These are phyloP conservation scores for Alternaria incomplexa DNA, from an alignment of 2,329 filamentous ascomycete genomes.

Conservation along the genomic window DNA sequence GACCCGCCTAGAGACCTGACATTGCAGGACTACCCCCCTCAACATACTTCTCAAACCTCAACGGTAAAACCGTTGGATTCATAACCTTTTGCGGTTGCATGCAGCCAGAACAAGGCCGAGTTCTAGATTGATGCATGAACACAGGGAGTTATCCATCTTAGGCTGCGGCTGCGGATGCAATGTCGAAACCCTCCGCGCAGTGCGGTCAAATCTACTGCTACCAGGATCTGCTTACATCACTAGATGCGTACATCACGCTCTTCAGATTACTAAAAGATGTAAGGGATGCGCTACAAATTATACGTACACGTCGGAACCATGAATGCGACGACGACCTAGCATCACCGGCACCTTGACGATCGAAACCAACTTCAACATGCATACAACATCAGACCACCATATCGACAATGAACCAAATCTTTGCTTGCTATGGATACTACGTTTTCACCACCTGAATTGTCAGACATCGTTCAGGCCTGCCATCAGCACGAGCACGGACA, in stretches of 20 bases:
- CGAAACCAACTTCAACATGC: background rate
- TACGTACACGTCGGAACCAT: background rate
- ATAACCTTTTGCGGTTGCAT: background rate
- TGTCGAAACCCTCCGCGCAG: background rate
- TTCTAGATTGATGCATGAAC: constrained; percentile 1
- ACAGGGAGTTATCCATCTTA: background rate
- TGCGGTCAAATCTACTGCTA: background rate
- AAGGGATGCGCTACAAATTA: background rate
- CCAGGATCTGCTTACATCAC: background rate
- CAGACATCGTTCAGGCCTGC: background rate
- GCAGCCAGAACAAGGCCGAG: background rate
- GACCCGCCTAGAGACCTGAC: background rate
- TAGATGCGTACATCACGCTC: background rate
- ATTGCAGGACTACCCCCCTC: background rate
- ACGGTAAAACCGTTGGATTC: background rate
- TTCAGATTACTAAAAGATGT: background rate
- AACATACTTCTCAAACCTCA: background rate
- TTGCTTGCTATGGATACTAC: background rate
- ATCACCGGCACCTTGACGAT: background rate
- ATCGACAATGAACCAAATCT: background rate
- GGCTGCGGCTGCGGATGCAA: background rate
- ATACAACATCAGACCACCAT: background rate
- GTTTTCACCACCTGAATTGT: background rate
- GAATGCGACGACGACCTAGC: background rate
- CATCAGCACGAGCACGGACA: background rate